These are phyloP conservation scores for Hanseniaspora mollemarum DNA, from an alignment of 805 yeast genomes.

Conservation along the genomic window DNA sequence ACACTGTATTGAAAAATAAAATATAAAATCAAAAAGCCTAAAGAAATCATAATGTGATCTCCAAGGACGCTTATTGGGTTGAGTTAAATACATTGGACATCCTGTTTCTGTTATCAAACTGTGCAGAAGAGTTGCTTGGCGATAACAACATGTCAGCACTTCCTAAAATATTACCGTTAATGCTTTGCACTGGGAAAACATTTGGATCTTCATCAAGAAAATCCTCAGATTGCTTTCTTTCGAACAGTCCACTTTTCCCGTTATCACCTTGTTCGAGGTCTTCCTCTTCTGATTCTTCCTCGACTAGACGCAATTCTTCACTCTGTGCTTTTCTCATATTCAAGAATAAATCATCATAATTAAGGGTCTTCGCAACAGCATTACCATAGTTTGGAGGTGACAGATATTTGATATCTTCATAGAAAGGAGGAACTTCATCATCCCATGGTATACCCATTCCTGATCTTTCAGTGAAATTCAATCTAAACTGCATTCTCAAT, in stretches of 20 bases:
- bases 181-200: constrained; percentile 25
- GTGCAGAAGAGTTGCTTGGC: constrained; percentile 24
- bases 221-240: too few relatives aligned
- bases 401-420: constrained; percentile 67
- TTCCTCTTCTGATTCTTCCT: neutral
- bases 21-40: neutral
- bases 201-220: constrained; percentile 24
- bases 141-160: constrained; percentile 23
- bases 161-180: constrained; percentile 27
- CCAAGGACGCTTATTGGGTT: neutral
- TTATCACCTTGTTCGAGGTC: constrained; percentile 3
- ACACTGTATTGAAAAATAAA: neutral
- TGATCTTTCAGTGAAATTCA: constrained; percentile 75
- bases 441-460: constrained; percentile 98
- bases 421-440: constrained; percentile 96
- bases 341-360: neutral
- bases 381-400: constrained; percentile 74
- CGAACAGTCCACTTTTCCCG: too few relatives aligned
- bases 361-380: constrained; percentile 5
- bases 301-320: neutral
- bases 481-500: constrained; percentile 81
- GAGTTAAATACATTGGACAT: constrained; percentile 11
- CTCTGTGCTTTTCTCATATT: neutral
- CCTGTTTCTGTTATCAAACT: neutral
- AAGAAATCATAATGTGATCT: neutral